phyloP scores from a whole-genome alignment of 345 rosid genomes.

The Linum lewisii region DNA sequence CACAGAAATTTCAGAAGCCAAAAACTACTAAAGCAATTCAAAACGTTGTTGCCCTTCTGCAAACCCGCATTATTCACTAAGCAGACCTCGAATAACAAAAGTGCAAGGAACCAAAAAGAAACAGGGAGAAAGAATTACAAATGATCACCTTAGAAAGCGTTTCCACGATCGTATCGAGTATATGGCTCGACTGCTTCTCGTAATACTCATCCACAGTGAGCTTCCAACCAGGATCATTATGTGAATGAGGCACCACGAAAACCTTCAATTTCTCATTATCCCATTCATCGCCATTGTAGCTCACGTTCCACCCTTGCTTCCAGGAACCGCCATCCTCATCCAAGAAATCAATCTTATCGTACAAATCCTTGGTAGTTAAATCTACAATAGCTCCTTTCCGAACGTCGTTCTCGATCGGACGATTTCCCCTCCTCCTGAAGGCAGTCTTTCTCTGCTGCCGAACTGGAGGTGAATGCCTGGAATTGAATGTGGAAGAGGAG shows the following conservation, averaged over 20 bases:
- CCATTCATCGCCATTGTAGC: conserved; percentile 78
- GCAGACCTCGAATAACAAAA: too few relatives aligned
- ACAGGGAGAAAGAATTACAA: not conserved
- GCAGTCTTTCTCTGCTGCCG: conserved; percentile 26
- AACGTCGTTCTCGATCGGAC: not conserved
- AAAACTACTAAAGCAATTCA: too few relatives aligned
- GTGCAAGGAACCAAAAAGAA: not conserved
- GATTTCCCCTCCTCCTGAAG: not conserved
- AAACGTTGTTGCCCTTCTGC: too few relatives aligned
- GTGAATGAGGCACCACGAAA: conserved; percentile 92
- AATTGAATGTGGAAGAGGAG: conserved; percentile 34
- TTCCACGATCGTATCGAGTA: conserved; percentile 78
- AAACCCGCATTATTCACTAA: too few relatives aligned
- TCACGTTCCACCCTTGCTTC: conserved; percentile 93
- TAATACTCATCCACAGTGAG: conserved; percentile 95
- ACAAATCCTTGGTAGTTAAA: conserved; percentile 71
- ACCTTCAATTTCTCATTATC: conserved; percentile 73
- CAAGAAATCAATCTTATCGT: conserved; percentile 79
- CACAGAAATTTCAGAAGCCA: too few relatives aligned
- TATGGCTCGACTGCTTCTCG: conserved; percentile 64
- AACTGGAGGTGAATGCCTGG: conserved; percentile 24
- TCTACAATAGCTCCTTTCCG: conserved; percentile 51
- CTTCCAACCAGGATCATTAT: conserved; percentile 99
- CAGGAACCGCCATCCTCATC: conserved; percentile 86
- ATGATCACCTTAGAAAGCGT: conserved; percentile 64